Conservation (phyloP, 2,329 filamentous ascomycete genomes). For the Penicillium sp. region DNA sequence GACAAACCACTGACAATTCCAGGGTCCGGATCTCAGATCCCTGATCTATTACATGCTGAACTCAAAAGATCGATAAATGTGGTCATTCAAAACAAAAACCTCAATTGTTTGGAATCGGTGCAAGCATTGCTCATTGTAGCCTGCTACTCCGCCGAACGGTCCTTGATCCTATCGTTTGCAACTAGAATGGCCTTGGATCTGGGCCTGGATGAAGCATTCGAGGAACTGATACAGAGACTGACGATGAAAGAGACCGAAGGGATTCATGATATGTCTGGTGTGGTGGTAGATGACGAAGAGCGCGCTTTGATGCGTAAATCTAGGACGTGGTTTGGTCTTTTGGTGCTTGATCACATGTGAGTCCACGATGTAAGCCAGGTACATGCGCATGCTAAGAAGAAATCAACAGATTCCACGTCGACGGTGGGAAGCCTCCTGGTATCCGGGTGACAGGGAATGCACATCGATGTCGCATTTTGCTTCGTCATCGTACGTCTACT, state of each 20-base stretch:
- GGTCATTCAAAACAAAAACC: slow-evolving; percentile 35
- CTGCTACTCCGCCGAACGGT: slow-evolving; percentile 47
- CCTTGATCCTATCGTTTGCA: slow-evolving; percentile 44
- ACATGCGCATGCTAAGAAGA: neutral
- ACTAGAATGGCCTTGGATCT: slow-evolving; percentile 45
- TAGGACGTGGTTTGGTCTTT: slow-evolving; percentile 46
- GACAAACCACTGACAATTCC: too few relatives aligned
- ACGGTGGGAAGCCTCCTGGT: slow-evolving; percentile 40
- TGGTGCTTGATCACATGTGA: slow-evolving; percentile 46
- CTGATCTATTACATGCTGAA: slow-evolving; percentile 39
- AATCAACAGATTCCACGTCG: slow-evolving; percentile 33
- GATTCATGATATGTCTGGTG: slow-evolving; percentile 12
- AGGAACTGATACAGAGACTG: slow-evolving; percentile 30
- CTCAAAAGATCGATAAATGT: slow-evolving; percentile 41
- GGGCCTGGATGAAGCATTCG: slow-evolving; percentile 39
- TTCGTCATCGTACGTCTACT: slow-evolving; percentile 39
- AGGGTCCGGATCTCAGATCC: slow-evolving; percentile 26
- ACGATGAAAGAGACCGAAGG: too few relatives aligned
- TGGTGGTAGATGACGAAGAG: slow-evolving; percentile 13
- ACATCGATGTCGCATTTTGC: slow-evolving; percentile 40
- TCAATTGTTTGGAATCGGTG: slow-evolving; percentile 42
- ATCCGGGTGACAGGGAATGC: slow-evolving; percentile 33
- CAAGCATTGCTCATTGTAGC: slow-evolving; percentile 47
- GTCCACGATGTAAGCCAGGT: too few relatives aligned
- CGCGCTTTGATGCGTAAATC: slow-evolving; percentile 35